Conservation (phyloP, 768 basidiomycete species). For the Termitomyces sp. region DNA sequence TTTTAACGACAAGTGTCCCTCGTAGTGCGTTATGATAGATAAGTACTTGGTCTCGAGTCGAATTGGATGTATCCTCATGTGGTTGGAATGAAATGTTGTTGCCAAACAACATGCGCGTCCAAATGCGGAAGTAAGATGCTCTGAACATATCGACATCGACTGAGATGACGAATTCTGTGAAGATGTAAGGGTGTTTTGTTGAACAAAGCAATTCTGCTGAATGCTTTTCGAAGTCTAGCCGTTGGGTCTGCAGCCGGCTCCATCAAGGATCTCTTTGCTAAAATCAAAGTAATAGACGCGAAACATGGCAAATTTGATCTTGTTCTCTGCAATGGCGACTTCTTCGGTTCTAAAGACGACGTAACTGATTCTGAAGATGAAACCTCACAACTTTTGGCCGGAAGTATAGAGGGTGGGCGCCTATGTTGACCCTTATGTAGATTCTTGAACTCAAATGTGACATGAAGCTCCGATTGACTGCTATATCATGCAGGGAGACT, state of each 20-base stretch:
- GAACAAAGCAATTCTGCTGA: neutral
- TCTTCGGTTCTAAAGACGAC: slow-evolving; percentile 58
- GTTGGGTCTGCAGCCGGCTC: slow-evolving; percentile 78
- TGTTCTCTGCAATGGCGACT: slow-evolving; percentile 78
- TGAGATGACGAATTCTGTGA: slow-evolving; percentile 24
- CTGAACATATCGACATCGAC: neutral
- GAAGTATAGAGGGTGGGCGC: slow-evolving; percentile 56
- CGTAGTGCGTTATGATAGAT: too few species aligned
- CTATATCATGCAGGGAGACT: slow-evolving; percentile 87
- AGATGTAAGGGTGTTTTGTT: slow-evolving; percentile 25
- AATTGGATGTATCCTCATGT: neutral
- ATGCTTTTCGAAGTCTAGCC: slow-evolving; percentile 43
- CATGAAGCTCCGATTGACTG: slow-evolving; percentile 77
- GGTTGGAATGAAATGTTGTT: neutral
- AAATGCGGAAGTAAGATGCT: neutral
- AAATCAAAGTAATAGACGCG: slow-evolving; percentile 77
- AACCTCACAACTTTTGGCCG: slow-evolving; percentile 56
- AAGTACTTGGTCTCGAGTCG: too few species aligned
- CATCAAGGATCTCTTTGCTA: slow-evolving; percentile 69
- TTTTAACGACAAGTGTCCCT: neutral
- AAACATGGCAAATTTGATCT: slow-evolving; percentile 94
- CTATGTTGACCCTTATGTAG: neutral
- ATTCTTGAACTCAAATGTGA: slow-evolving; percentile 6
- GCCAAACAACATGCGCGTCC: slow-evolving; percentile 8
- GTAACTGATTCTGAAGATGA: slow-evolving; percentile 41